Conservation (phyloP, 441 rosid genomes). For the Hura crepitans region DNA sequence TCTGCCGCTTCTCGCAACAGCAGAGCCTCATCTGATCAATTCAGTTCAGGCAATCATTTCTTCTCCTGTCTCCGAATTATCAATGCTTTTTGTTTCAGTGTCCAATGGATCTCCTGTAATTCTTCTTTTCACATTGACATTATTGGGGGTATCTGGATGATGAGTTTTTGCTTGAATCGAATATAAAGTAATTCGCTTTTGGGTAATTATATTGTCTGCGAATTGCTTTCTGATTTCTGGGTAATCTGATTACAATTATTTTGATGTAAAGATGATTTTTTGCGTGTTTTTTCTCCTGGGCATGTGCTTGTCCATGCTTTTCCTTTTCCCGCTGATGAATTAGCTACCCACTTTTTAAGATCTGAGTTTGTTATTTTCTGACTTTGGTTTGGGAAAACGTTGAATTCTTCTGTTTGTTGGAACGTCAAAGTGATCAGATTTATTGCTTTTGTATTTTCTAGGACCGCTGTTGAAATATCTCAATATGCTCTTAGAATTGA, state of each 20-base stretch:
- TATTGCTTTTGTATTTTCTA: background rate
- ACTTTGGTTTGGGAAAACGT: background rate
- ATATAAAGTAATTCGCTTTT: background rate
- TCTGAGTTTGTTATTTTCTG: background rate
- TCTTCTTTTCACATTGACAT: background rate
- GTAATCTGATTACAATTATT: background rate
- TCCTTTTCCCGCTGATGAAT: background rate
- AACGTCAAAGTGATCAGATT: background rate
- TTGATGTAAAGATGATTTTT: background rate
- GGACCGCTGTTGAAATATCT: background rate
- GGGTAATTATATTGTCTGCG: background rate
- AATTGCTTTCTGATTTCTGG: background rate
- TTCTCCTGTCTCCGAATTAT: conserved; percentile 15
- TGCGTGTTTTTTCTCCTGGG: background rate
- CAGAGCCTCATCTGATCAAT: conserved; percentile 33
- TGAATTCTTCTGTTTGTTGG: background rate
- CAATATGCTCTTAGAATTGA: background rate
- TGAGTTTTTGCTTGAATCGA: conserved; percentile 16
- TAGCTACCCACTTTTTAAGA: background rate
- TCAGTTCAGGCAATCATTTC: conserved; percentile 37
- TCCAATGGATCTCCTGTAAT: conserved; percentile 13
- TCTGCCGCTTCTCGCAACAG: conserved; percentile 35
- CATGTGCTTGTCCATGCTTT: background rate
- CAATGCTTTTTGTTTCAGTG: too few species aligned
- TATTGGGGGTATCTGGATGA: background rate